Evolutionary conservation across 495 filamentous ascomycete species (phyloP), one percentile per base, ranked within the genome.

Genomic region (Ramalina intermedia): DNA sequence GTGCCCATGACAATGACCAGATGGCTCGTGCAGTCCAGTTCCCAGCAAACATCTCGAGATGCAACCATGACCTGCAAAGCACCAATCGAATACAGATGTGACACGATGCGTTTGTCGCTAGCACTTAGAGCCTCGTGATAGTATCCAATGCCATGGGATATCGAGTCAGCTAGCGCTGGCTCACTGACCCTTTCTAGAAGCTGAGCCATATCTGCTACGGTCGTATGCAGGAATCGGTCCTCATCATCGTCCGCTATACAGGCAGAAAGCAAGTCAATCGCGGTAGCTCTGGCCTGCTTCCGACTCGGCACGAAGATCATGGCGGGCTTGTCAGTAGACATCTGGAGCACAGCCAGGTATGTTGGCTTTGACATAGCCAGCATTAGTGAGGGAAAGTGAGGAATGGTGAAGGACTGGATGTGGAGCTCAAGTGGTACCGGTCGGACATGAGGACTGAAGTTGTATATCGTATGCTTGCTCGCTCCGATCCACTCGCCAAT

Each of bases 401-500:
- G 91, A 43, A 96, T 91, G 27, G 81, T 84, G 66, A 86, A 99
- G 2, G 87, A 93, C 62, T 99, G 91, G 43, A 99, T 85, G 58
- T 94, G 86, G 33, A 99, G 79, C 58, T 96, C 91, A 37, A 99
- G 65, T 2, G 89, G 89, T 2, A 94, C 77, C 4, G 86, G 81
- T 20, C 91, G 80, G 48, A 87, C 79, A 58, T 89, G 80, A 3
- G 91, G 91, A 58, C 87, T 95, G 73, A 99, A 99, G 66, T 96
- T 99, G 73, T 84, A 96, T 49, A 94, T 93, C 33, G 87, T 94
- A 61, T 99, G 93, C 69, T 94, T 96, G 51, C 80, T 90, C n/a
- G 91, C 93, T 49, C 93, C 93, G 55, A 96, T 94, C 91, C 91
- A 99, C 65, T 96, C 93, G 40, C 93, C 89, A 51, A 96, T 77